A percentile compares a stretch with the other conserved stretches of the same genome.
Evolutionary conservation across 768 basidiomycete species (phyloP).

Genomic region (Rhodotorula taiwanensis): DNA sequence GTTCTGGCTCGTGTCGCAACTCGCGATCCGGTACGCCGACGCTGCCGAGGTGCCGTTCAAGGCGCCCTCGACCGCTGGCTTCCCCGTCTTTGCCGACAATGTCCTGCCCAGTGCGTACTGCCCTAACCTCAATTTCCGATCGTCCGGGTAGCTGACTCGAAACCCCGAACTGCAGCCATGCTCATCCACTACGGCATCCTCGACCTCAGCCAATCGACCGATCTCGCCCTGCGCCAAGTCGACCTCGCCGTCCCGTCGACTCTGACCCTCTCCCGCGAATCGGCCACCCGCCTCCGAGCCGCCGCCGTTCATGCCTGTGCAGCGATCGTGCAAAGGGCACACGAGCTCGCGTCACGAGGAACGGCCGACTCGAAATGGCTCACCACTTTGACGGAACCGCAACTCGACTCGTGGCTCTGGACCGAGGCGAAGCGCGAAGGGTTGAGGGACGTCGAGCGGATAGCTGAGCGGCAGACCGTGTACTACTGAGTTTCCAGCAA

Average conservation of each 20-base stretch:
- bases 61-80: constrained; percentile 47
- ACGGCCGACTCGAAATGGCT: not conserved
- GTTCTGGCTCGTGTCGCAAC: constrained; percentile 67
- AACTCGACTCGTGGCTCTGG: constrained; percentile 20
- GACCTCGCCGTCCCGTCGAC: not conserved
- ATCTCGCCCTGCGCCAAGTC: constrained; percentile 14
- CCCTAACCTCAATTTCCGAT: not conserved
- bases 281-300: constrained; percentile 14
- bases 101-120: constrained; percentile 53
- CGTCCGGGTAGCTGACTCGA: constrained; percentile 52
- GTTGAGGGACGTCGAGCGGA: constrained; percentile 1
- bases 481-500: no score
- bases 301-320: constrained; percentile 2
- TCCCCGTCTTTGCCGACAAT: constrained; percentile 40
- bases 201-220: not conserved
- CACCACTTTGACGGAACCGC: not conserved
- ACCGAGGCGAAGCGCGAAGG: constrained; percentile 16
- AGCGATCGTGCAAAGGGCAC: not conserved
- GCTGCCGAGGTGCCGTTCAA: constrained; percentile 56
- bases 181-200: constrained; percentile 44
- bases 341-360: not conserved
- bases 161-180: constrained; percentile 51
- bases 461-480: constrained; percentile 22
- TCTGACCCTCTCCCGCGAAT: not conserved
- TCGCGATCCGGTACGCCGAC: constrained; percentile 59